Evolutionary conservation across 805 yeast species (phyloP).

Genomic region (Lipomyces sp.): DNA sequence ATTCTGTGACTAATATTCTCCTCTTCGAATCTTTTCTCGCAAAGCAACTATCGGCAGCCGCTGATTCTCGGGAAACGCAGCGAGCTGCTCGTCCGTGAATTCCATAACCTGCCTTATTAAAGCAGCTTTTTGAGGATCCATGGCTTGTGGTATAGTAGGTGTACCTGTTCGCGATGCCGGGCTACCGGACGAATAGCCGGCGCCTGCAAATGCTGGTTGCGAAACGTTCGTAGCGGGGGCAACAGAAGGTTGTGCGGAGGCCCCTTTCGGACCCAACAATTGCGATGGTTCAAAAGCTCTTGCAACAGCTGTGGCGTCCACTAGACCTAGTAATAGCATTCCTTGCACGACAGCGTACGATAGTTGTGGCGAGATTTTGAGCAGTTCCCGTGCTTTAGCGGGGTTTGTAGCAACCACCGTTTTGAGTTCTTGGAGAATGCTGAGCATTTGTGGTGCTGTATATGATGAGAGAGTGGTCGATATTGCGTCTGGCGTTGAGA

Average conservation of each 20-base stretch:
- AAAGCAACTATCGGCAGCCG: conserved; percentile 46
- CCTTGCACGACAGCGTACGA: conserved; percentile 81
- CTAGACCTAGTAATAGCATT: conserved; percentile 52
- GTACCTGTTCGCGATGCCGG: conserved; percentile 4
- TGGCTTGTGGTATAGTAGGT: conserved; percentile 16
- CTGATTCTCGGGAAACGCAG: conserved; percentile 58
- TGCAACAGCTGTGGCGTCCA: conserved; percentile 43
- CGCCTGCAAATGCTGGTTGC: conserved; percentile 16
- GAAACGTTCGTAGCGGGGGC: neutral
- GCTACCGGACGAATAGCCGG: conserved; percentile 8
- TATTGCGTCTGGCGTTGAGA: conserved; percentile 51
- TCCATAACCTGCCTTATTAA: conserved; percentile 58
- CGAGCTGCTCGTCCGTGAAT: conserved; percentile 58
- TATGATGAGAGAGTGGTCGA: conserved; percentile 54
- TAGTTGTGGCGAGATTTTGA: conserved; percentile 78
- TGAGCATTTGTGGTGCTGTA: conserved; percentile 54
- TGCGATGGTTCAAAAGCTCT: conserved; percentile 38
- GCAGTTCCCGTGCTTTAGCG: conserved; percentile 59
- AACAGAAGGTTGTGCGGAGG: conserved; percentile 24
- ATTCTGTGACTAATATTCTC: conserved; percentile 29
- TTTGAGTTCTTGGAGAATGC: conserved; percentile 62
- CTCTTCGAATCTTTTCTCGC: conserved; percentile 36
- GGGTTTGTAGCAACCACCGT: conserved; percentile 63
- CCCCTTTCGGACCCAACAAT: conserved; percentile 22
- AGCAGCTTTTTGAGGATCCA: conserved; percentile 52